Percentiles rank a stretch among this genome's conserved stretches.
Conservation (phyloP, 139 green algal genomes). For the Nannochloris sp. region DNA sequence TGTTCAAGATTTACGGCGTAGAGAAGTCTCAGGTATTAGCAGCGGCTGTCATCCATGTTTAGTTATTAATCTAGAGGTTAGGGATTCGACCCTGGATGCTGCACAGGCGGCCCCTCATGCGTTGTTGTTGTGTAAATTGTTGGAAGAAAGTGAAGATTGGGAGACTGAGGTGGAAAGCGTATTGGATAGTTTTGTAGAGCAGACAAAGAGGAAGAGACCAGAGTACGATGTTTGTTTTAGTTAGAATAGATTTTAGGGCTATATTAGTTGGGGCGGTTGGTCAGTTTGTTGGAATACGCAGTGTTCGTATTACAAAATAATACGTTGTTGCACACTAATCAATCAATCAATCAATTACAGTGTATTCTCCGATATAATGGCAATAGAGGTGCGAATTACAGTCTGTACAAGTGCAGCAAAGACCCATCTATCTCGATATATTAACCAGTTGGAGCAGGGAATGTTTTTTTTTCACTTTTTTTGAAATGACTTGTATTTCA, state of each 20-base stretch:
- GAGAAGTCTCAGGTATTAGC: not conserved
- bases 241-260: no score
- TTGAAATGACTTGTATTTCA: no score
- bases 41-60: conserved; percentile 1
- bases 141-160: conserved; percentile 6
- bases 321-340: not conserved
- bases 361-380: not conserved
- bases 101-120: conserved; percentile 1
- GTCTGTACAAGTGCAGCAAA: no score
- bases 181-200: not conserved
- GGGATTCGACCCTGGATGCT: not conserved
- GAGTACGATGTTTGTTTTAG: conserved; percentile 3
- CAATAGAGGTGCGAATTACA: no score
- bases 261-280: no score
- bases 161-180: not conserved
- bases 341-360: no score
- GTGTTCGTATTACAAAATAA: not conserved
- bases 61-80: conserved; percentile 11
- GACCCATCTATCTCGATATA: no score
- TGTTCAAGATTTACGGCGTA: not conserved
- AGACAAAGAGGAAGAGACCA: not conserved
- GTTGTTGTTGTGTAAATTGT: not conserved
- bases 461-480: no score
- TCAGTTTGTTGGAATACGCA: not conserved
- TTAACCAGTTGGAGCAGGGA: no score